Evolutionary conservation across 371 early-diverging fungal species (phyloP).

Genomic region (Mucor mucedo): DNA sequence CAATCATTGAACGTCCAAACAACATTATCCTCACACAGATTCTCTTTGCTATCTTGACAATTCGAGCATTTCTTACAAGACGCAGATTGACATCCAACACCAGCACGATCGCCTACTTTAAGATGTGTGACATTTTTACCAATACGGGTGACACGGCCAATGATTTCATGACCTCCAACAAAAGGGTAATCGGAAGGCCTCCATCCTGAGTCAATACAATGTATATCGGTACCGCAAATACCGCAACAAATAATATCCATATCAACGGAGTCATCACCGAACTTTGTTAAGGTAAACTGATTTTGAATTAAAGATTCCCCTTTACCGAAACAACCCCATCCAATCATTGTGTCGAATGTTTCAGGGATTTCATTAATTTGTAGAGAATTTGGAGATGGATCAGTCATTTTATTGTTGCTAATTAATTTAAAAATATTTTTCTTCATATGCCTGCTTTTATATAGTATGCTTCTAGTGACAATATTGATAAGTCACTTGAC

Average conservation of each 20-base stretch:
- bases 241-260: slow-evolving; percentile 58
- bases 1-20: slow-evolving; percentile 67
- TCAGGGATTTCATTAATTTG: not conserved
- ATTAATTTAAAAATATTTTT: too few species aligned
- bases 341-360: slow-evolving; percentile 6
- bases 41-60: slow-evolving; percentile 21
- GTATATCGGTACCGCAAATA: slow-evolving; percentile 61
- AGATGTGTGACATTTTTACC: slow-evolving; percentile 53
- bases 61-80: slow-evolving; percentile 38
- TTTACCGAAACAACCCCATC: slow-evolving; percentile 31
- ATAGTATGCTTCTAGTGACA: too few species aligned
- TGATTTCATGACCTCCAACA: slow-evolving; percentile 64
- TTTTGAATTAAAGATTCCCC: slow-evolving; percentile 16
- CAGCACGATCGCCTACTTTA: slow-evolving; percentile 69
- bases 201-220: slow-evolving; percentile 68
- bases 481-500: too few species aligned
- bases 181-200: slow-evolving; percentile 52
- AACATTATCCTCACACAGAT: slow-evolving; percentile 46
- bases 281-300: slow-evolving; percentile 39
- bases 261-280: slow-evolving; percentile 55
- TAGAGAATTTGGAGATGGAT: too few species aligned
- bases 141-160: slow-evolving; percentile 46
- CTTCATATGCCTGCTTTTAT: too few species aligned
- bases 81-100: slow-evolving; percentile 65
- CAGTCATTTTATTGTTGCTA: too few species aligned